A percentile compares a stretch with the other conserved stretches of the same genome.
Evolutionary conservation across 441 rosid species (phyloP).

Genomic region (Mallotus japonicus): DNA sequence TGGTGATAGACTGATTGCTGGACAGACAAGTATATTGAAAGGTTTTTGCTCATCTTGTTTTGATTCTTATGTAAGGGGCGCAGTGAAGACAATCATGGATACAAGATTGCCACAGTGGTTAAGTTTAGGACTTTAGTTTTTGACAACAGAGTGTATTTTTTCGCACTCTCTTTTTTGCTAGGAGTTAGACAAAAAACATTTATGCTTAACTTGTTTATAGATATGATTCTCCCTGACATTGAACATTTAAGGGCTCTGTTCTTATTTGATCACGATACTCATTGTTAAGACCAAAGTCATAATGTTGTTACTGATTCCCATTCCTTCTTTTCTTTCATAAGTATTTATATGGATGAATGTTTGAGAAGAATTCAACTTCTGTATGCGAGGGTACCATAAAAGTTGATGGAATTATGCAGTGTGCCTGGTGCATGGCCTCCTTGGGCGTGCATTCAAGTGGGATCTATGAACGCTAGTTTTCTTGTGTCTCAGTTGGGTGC

Average conservation of each 20-base stretch:
- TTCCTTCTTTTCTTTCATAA: background rate
- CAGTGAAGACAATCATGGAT: conserved; percentile 79
- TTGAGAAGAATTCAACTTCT: background rate
- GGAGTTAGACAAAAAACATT: conserved; percentile 37
- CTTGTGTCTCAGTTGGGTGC: no score
- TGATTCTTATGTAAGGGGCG: conserved; percentile 75
- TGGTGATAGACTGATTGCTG: conserved; percentile 41
- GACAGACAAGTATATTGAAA: conserved; percentile 70
- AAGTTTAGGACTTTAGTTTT: conserved; percentile 57
- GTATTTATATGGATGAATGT: background rate
- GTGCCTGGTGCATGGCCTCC: no score
- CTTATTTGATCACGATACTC: conserved; percentile 29
- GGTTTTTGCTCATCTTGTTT: conserved; percentile 83
- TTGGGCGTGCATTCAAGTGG: no score
- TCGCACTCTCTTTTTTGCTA: conserved; percentile 27
- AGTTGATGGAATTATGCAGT: background rate
- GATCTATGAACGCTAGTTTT: no score
- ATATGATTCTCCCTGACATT: conserved; percentile 33
- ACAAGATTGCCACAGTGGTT: conserved; percentile 76
- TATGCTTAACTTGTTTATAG: conserved; percentile 40
- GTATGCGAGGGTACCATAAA: background rate
- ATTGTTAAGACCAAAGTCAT: conserved; percentile 28
- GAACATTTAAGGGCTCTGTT: conserved; percentile 38
- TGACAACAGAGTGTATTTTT: conserved; percentile 13
- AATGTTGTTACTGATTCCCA: conserved; percentile 16